Evolutionary conservation across 2,329 filamentous ascomycete species (phyloP), one percentile per base, ranked within the genome.

Genomic region (Thyridium curvatum): DNA sequence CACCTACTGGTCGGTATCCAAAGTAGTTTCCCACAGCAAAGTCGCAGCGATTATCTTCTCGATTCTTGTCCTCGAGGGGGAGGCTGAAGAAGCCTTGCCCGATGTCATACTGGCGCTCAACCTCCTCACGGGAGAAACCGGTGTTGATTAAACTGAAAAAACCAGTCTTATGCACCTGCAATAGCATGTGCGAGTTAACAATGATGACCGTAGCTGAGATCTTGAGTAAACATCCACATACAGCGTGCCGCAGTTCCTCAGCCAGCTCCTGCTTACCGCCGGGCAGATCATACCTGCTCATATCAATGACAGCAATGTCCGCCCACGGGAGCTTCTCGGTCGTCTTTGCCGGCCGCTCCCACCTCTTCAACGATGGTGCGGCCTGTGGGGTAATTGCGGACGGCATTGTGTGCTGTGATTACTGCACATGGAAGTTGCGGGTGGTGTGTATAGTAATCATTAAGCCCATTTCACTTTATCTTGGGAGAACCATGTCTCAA

Each of bases 81-180:
- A 82, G 64, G 1, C 55, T 43, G 15, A 61, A 63, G 48, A 82
- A 76, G 15, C 72, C 66, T 30, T 75, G 67, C 0, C 73, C 77
- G 0, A 82, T 62, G 3, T 75, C 71, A 42, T 81, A 82, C 41
- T 82, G 77, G 2, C 60, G 58, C 41, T 81, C 71, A 1, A 82
- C 69, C 18, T 71, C 66, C 31, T 76, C 71, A 50, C 81, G 76
- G 1, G 62, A 60, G 15, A 82, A 71, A 44, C 71, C 74, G 47
- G 74, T 82, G 56, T 82, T 79, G 42, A 70, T 76, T 2, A 81
- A 71, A 41, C 79, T 78, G 54, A 80, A 81, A 59, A 79, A 74
- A 34, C 38, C 52, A 32, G 55, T 50, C 0, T 46, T 39, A 18
- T 52, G 52, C 9, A 53, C 53, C 54, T 54, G 29, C n/a, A n/a